Evolutionary conservation across 2,329 filamentous ascomycete species (phyloP).

Genomic region (Aureobasidium leucospermi): DNA sequence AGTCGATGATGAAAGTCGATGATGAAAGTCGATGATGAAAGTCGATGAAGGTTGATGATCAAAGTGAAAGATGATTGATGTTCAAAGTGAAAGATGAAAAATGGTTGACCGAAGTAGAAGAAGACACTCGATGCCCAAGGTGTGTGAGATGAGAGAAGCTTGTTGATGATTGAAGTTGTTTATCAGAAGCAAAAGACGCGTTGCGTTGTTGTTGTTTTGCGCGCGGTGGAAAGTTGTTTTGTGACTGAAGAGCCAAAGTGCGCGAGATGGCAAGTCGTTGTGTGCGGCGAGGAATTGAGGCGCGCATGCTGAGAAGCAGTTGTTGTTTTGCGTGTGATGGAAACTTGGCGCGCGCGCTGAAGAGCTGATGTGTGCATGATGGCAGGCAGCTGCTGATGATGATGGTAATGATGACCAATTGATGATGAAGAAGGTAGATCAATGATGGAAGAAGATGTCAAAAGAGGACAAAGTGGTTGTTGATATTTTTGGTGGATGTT

Average conservation of each 20-base stretch:
- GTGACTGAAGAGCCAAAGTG: neutral
- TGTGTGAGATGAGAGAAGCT: neutral
- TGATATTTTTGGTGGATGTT: neutral
- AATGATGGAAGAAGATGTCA: neutral
- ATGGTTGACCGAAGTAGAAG: neutral
- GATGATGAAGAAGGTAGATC: neutral
- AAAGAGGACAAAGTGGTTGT: neutral
- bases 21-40: neutral
- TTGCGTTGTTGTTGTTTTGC: neutral
- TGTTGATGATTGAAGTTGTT: neutral
- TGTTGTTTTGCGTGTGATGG: neutral
- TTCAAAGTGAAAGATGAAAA: neutral
- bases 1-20: no score
- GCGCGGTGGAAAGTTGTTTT: neutral
- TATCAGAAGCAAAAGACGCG: neutral
- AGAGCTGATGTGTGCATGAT: neutral
- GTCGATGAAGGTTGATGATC: neutral
- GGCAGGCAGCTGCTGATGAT: neutral
- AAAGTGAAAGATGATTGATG: neutral
- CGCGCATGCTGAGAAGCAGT: neutral
- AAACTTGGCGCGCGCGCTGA: neutral
- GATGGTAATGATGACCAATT: neutral
- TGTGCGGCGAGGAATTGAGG: neutral
- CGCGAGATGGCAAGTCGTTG: neutral
- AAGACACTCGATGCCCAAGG: slow-evolving; percentile 10